phyloP scores from a whole-genome alignment of 352 stramenopile genomes.

The Albugo candida region DNA sequence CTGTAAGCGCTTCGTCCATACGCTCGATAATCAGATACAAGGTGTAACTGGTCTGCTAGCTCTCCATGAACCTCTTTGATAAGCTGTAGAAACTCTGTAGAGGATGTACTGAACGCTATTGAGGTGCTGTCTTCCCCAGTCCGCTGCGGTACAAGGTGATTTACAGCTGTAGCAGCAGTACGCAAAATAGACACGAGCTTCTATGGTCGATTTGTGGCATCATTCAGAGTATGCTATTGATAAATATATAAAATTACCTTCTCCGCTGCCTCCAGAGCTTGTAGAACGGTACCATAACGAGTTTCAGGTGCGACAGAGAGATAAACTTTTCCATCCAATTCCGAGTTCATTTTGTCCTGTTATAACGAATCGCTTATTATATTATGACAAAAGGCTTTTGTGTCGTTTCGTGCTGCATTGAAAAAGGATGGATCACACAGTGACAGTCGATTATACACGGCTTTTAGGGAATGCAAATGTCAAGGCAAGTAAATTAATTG shows the following conservation, averaged over 20 bases:
- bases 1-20: conserved; percentile 71
- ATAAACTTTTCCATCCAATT: no score
- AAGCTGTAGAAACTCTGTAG: conserved; percentile 71
- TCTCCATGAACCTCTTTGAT: conserved; percentile 74
- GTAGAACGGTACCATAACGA: conserved; percentile 53
- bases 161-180: conserved; percentile 44
- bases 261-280: conserved; percentile 51
- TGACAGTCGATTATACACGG: conserved; percentile 72
- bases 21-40: conserved; percentile 70
- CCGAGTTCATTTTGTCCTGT: no score
- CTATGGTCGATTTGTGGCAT: conserved; percentile 11
- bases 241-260: conserved; percentile 19
- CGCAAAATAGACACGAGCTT: conserved; percentile 63
- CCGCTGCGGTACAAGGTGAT: conserved; percentile 32
- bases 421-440: conserved; percentile 55
- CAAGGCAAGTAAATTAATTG: conserved; percentile 18
- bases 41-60: conserved; percentile 61
- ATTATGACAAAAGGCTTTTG: no score
- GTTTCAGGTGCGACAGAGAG: conserved; percentile 12
- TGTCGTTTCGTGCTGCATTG: no score
- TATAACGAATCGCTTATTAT: no score
- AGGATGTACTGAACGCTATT: conserved; percentile 52
- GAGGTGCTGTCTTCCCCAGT: conserved; percentile 45
- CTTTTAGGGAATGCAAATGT: conserved; percentile 57
- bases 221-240: background rate